phyloP scores from a whole-genome alignment of 805 yeast species.

The Cyberlindnera xishuangbannaensis region DNA sequence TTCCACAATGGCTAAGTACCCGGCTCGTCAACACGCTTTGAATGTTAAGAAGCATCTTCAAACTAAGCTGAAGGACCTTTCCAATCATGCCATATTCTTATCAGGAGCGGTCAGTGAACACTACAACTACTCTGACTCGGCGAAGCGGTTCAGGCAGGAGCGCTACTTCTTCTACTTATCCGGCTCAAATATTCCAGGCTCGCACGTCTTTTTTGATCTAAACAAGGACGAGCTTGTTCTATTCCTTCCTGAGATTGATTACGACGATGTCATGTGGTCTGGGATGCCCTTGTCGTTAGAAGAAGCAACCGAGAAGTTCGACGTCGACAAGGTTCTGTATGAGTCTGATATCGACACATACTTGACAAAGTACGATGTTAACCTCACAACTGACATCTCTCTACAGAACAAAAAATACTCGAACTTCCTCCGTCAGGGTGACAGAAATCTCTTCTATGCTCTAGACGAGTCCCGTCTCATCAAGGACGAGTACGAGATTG shows the following conservation, averaged over 20 bases:
- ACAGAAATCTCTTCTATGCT: slow-evolving; percentile 55
- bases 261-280: slow-evolving; percentile 94
- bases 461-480: slow-evolving; percentile 82
- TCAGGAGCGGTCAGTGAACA: slow-evolving; percentile 55
- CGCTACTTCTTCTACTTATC: slow-evolving; percentile 83
- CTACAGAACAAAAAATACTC: slow-evolving; percentile 32
- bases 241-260: slow-evolving; percentile 77
- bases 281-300: slow-evolving; percentile 73
- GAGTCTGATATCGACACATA: slow-evolving; percentile 39
- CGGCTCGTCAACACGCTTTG: slow-evolving; percentile 73
- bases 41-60: slow-evolving; percentile 40
- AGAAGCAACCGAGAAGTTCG: slow-evolving; percentile 60
- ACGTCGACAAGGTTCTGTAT: slow-evolving; percentile 78
- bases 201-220: slow-evolving; percentile 57
- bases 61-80: slow-evolving; percentile 20
- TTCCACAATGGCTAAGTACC: slow-evolving; percentile 48
- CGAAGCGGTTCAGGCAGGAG: slow-evolving; percentile 77
- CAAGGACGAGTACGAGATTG: slow-evolving; percentile 79
- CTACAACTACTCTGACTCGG: slow-evolving; percentile 75
- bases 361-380: slow-evolving; percentile 25
- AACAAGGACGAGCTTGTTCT: slow-evolving; percentile 52
- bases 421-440: slow-evolving; percentile 35
- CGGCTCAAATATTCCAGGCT: slow-evolving; percentile 79
- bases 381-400: slow-evolving; percentile 52
- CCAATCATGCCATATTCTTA: slow-evolving; percentile 42